Base-by-base conservation (phyloP, 2,329 filamentous ascomycete genomes). In the Fusarium udum region DNA sequence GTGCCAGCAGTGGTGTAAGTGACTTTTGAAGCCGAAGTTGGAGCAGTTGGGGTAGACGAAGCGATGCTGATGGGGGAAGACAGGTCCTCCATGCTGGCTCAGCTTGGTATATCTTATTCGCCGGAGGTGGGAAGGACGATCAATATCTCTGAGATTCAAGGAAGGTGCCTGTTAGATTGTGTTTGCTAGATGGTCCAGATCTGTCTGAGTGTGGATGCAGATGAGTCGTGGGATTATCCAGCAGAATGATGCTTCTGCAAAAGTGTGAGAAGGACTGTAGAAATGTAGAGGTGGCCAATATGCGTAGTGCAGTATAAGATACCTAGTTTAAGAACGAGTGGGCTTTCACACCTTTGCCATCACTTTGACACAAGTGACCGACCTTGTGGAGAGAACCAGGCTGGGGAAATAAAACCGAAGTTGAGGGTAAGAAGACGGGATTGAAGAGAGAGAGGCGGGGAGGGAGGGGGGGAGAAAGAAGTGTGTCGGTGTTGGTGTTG, bases 1-100 rank as follows among this genome's bases (percentile, higher is more conserved):
- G 87, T 88, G n/a, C 87, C 87, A 28, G 87, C 87, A 13, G 87
- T 89, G 22, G 87, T 89, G 75, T 88, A 89, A 49, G 84, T 85
- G 32, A 82, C 81, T 61, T 76, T 80, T 64, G 67, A 73, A 40
- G 74, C 67, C 42, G 74, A 74, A 34, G 64, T 64, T 56, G 76
- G 71, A 48, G 75, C 77, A 49, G 72, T 72, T 37, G 76, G 43
- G 31, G 61, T 72, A 39, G 74, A 70, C 55, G 78, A 75, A 48
- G 71, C 61, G 59, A 75, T 65, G 62, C 69, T 77, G 61, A 62
- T 67, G 64, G 73, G 73, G 56, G 79, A 77, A 66, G 78, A 77
- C 57, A 74, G 57, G 48, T 73, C 73, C 43, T 80, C 80, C 82
- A 83, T 83, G 43, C 80, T 66, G 67, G 63, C 61, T 69, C 63